Conservation (phyloP, 768 basidiomycete genomes). For the Amylocystis lapponica region DNA sequence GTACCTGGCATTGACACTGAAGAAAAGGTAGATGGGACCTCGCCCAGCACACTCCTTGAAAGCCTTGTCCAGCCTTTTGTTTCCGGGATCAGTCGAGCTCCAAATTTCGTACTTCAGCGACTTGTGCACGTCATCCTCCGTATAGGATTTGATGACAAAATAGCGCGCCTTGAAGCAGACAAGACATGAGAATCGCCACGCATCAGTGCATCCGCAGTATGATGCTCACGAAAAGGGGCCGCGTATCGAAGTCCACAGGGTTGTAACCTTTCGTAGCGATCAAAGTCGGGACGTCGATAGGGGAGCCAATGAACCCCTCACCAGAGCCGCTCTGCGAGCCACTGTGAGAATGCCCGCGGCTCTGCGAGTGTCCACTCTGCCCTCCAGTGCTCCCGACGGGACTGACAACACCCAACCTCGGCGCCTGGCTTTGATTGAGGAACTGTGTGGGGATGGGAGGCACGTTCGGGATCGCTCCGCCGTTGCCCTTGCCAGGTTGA, state of each 20-base stretch:
- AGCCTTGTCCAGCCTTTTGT: slow-evolving; percentile 94
- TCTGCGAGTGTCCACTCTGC: slow-evolving; percentile 18
- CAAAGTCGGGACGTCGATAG: slow-evolving; percentile 82
- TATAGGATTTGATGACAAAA: slow-evolving; percentile 99
- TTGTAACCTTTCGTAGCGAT: slow-evolving; percentile 90
- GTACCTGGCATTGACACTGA: slow-evolving; percentile 91
- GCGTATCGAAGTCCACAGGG: slow-evolving; percentile 74
- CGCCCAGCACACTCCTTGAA: slow-evolving; percentile 92
- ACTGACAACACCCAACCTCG: slow-evolving; percentile 19
- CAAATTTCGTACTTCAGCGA: slow-evolving; percentile 96
- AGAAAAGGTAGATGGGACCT: slow-evolving; percentile 96
- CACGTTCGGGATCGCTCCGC: slow-evolving; percentile 49
- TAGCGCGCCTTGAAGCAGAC: slow-evolving; percentile 63
- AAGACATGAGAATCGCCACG: slow-evolving; percentile 2
- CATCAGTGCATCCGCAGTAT: not conserved
- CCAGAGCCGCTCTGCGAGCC: slow-evolving; percentile 14
- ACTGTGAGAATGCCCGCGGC: slow-evolving; percentile 23
- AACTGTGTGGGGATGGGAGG: slow-evolving; percentile 73
- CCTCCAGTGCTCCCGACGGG: slow-evolving; percentile 8
- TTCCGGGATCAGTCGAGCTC: slow-evolving; percentile 96
- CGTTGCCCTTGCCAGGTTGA: slow-evolving; percentile 23
- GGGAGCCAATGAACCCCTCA: slow-evolving; percentile 45
- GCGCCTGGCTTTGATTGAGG: slow-evolving; percentile 43
- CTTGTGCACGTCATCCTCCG: slow-evolving; percentile 98
- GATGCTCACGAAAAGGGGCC: slow-evolving; percentile 65